A percentile compares a stretch with the other conserved stretches of the same genome.
Evolutionary conservation across 2,329 filamentous ascomycete genomes (phyloP).

Genomic region (Rutstroemia sydowiana): DNA sequence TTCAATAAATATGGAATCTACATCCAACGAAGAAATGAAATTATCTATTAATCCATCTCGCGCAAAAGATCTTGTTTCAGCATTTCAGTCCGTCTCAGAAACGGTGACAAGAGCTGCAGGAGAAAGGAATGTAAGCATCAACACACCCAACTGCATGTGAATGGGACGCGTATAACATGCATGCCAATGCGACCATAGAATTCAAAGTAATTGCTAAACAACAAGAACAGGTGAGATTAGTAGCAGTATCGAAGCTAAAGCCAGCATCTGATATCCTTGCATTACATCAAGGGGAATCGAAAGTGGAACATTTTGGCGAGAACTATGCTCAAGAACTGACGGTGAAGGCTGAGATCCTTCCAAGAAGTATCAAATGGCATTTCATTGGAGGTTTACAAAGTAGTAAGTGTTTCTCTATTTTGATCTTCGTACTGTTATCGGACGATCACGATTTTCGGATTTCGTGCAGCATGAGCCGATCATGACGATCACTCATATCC

Average conservation of each 20-base stretch:
- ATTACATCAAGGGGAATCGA: slow-evolving; percentile 53
- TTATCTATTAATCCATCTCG: slow-evolving; percentile 46
- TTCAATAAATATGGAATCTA: neutral
- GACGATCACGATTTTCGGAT: neutral
- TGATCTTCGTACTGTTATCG: neutral
- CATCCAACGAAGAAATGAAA: slow-evolving; percentile 40
- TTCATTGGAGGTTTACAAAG: slow-evolving; percentile 94
- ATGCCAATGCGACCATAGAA: no score
- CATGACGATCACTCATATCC: neutral
- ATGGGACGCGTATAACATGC: no score
- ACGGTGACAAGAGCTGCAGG: slow-evolving; percentile 48
- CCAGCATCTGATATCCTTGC: slow-evolving; percentile 85
- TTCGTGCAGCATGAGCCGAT: neutral
- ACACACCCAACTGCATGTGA: neutral
- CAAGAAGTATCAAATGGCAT: slow-evolving; percentile 77
- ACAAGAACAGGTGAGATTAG: slow-evolving; percentile 61
- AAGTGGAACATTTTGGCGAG: slow-evolving; percentile 81
- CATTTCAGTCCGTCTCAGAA: slow-evolving; percentile 52
- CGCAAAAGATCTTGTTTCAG: slow-evolving; percentile 54
- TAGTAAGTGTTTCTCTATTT: slow-evolving; percentile 34
- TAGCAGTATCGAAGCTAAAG: slow-evolving; percentile 95
- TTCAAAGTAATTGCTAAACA: no score
- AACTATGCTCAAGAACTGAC: slow-evolving; percentile 90
- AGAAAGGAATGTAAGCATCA: slow-evolving; percentile 45
- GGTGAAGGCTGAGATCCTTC: slow-evolving; percentile 77